These are phyloP conservation scores for Saksenaea vasiformis DNA, from an alignment of 371 early-diverging fungal species.

Conservation along the genomic window DNA sequence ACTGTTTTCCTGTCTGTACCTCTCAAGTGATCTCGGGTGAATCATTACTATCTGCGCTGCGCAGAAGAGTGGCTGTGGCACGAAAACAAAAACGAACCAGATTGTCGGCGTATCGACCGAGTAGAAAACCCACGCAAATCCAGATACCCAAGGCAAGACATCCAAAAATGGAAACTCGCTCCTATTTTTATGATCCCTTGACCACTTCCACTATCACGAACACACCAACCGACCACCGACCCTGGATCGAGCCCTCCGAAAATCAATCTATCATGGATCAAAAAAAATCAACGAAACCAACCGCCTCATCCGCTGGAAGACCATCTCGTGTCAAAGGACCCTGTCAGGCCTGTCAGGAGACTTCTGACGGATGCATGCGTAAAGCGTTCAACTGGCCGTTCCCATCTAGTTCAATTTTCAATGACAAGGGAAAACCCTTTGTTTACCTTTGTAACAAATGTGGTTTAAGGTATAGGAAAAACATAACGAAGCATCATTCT, in stretches of 20 bases:
- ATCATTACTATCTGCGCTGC: slow-evolving; percentile 20
- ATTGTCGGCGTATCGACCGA: slow-evolving; percentile 1
- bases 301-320: slow-evolving; percentile 27
- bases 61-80: slow-evolving; percentile 17
- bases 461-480: slow-evolving; percentile 45
- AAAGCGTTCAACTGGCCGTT: slow-evolving; percentile 58
- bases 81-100: slow-evolving; percentile 9
- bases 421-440: slow-evolving; percentile 49
- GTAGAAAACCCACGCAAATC: neutral
- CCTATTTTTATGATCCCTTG: neutral
- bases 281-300: slow-evolving; percentile 11
- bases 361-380: slow-evolving; percentile 54
- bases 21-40: slow-evolving; percentile 19
- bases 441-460: slow-evolving; percentile 57
- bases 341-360: slow-evolving; percentile 50
- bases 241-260: slow-evolving; percentile 8
- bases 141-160: neutral
- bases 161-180: neutral
- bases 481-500: neutral
- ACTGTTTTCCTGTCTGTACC: neutral
- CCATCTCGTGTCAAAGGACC: slow-evolving; percentile 48
- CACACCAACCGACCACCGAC: slow-evolving; percentile 7
- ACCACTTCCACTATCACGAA: no score
- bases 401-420: slow-evolving; percentile 29
- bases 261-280: slow-evolving; percentile 1